phyloP scores from a whole-genome alignment of 1,284 basidiomycete genomes.

The Earliella scabrosa region DNA sequence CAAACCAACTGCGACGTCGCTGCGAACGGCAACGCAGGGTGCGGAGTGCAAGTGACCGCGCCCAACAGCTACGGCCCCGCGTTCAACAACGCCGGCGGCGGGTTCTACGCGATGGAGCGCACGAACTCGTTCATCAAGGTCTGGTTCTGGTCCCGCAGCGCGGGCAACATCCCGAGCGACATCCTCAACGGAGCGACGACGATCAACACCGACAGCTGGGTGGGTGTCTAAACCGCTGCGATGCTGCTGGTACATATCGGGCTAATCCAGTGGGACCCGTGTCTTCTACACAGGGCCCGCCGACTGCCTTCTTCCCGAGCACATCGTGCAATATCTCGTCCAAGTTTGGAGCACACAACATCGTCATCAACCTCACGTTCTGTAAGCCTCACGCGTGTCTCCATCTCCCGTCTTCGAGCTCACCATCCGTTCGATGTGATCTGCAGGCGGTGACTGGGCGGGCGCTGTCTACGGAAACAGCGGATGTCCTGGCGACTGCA shows the following conservation, averaged over 20 bases:
- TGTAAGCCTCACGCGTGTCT: constrained; percentile 29
- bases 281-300: constrained; percentile 51
- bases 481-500: constrained; percentile 53
- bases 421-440: background rate
- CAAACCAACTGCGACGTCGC: constrained; percentile 53
- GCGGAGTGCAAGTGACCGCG: constrained; percentile 53
- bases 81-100: constrained; percentile 62
- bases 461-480: constrained; percentile 45
- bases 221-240: background rate
- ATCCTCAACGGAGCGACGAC: constrained; percentile 43
- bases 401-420: background rate
- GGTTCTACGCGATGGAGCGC: constrained; percentile 59
- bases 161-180: constrained; percentile 47
- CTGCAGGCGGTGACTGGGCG: constrained; percentile 55
- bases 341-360: constrained; percentile 57
- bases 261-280: background rate
- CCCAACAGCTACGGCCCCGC: constrained; percentile 52
- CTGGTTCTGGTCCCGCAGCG: constrained; percentile 62
- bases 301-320: constrained; percentile 56
- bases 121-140: constrained; percentile 53
- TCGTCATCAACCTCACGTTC: constrained; percentile 58
- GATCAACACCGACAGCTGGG: constrained; percentile 52
- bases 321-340: constrained; percentile 49
- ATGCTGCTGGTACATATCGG: background rate
- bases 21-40: constrained; percentile 62